phyloP scores from a whole-genome alignment of 306 rosid species.

The Neltuma alba region DNA sequence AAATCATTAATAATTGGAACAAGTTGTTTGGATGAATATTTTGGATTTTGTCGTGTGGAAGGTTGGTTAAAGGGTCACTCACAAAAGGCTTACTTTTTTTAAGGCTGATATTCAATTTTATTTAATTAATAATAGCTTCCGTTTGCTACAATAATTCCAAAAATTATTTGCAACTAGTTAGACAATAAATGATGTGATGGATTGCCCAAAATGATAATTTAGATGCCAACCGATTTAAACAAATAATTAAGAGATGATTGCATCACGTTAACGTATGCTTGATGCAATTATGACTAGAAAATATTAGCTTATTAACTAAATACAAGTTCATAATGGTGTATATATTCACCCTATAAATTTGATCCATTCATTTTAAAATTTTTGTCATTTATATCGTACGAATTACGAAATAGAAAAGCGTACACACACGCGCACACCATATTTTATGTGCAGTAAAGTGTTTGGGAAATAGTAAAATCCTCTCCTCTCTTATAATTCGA shows the following conservation, averaged over 20 bases:
- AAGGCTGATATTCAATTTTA: not conserved
- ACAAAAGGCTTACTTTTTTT: not conserved
- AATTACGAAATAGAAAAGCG: not conserved
- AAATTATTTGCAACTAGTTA: not conserved
- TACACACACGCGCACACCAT: no score
- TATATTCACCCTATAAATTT: not conserved
- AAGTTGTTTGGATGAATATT: not conserved
- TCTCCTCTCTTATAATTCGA: no score
- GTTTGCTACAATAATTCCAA: not conserved
- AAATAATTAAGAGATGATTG: not conserved
- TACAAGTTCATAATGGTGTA: not conserved
- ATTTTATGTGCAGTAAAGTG: no score
- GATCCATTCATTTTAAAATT: not conserved
- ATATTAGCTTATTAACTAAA: not conserved
- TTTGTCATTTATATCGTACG: not conserved
- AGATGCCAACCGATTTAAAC: not conserved
- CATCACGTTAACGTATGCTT: not conserved
- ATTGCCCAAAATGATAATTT: not conserved
- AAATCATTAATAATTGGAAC: not conserved
- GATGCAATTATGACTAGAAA: not conserved
- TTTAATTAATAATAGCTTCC: not conserved
- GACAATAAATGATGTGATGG: not conserved
- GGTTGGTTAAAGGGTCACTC: conserved; percentile 20
- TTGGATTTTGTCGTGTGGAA: not conserved
- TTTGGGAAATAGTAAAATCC: no score